Evolutionary conservation across 2,329 filamentous ascomycete genomes (phyloP).

Genomic region (Verticillium klebahnii): DNA sequence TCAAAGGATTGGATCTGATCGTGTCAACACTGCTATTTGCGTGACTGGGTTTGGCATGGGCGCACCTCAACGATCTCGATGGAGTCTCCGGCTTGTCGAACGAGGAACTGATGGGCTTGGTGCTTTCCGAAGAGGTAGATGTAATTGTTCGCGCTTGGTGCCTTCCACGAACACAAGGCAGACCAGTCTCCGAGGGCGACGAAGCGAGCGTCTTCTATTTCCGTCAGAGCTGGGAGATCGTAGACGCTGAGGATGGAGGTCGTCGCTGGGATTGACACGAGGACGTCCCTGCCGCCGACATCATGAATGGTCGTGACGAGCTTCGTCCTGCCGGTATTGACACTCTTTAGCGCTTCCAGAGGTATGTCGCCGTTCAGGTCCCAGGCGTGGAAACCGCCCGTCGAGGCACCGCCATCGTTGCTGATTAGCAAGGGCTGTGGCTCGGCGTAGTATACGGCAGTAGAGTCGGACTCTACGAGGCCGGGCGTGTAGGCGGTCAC

Average conservation of each 20-base stretch:
- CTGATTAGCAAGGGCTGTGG: constrained; percentile 32
- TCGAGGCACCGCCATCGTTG: constrained; percentile 38
- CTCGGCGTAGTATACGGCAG: constrained; percentile 32
- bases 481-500: constrained; percentile 26
- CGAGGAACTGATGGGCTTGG: constrained; percentile 30
- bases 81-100: constrained; percentile 21
- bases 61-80: constrained; percentile 32
- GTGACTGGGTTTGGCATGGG: background rate
- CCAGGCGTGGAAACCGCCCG: constrained; percentile 37
- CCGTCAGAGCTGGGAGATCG: constrained; percentile 24
- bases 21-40: background rate
- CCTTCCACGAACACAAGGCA: constrained; percentile 40
- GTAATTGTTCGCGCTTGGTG: constrained; percentile 34
- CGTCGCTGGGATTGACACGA: constrained; percentile 36
- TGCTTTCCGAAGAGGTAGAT: constrained; percentile 41
- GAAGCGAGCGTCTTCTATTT: constrained; percentile 24
- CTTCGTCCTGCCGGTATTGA: constrained; percentile 39
- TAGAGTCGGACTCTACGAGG: constrained; percentile 36
- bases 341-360: constrained; percentile 24
- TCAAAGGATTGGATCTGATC: constrained; percentile 36
- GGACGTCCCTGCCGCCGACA: constrained; percentile 28
- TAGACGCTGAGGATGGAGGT: constrained; percentile 37
- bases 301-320: constrained; percentile 33
- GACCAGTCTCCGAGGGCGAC: constrained; percentile 41
- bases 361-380: constrained; percentile 22